A percentile compares a stretch with the other conserved stretches of the same genome.
These are phyloP conservation scores for Juglanconis sp. DNA, from an alignment of 2,329 filamentous ascomycete species.

Conservation along the genomic window DNA sequence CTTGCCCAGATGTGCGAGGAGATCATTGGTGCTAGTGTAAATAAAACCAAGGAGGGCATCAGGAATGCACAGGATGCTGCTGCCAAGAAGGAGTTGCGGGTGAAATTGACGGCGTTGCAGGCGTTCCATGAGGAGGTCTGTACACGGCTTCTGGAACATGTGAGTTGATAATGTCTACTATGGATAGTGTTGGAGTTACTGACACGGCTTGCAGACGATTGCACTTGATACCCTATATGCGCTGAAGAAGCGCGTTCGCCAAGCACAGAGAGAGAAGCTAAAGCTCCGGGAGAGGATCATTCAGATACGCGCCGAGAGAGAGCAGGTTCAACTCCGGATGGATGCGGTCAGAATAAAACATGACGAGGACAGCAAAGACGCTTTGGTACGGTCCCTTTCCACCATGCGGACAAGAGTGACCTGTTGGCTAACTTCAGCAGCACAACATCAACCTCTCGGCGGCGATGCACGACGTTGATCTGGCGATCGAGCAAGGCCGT, in stretches of 20 bases:
- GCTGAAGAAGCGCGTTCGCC: constrained; percentile 54
- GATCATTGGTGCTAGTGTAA: constrained; percentile 49
- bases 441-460: constrained; percentile 54
- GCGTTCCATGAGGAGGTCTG: constrained; percentile 57
- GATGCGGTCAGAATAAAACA: constrained; percentile 61
- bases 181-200: not conserved
- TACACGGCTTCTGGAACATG: constrained; percentile 55
- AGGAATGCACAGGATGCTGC: constrained; percentile 41
- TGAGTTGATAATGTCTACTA: constrained; percentile 32
- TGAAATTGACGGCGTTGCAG: constrained; percentile 55
- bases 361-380: constrained; percentile 50
- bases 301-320: constrained; percentile 54
- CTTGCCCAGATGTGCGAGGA: constrained; percentile 60
- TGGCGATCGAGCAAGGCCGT: constrained; percentile 43
- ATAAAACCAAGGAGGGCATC: constrained; percentile 42
- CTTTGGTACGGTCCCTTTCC: constrained; percentile 42
- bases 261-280: constrained; percentile 56
- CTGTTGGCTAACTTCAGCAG: constrained; percentile 21
- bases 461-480: constrained; percentile 59
- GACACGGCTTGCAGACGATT: constrained; percentile 42
- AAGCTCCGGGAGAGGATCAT: constrained; percentile 58
- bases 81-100: constrained; percentile 50
- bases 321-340: constrained; percentile 60
- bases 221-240: constrained; percentile 57
- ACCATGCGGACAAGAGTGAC: not conserved